A percentile compares a stretch with the other conserved stretches of the same genome.
Conservation (phyloP, 306 rosid species). For the Quillaja saponaria region DNA sequence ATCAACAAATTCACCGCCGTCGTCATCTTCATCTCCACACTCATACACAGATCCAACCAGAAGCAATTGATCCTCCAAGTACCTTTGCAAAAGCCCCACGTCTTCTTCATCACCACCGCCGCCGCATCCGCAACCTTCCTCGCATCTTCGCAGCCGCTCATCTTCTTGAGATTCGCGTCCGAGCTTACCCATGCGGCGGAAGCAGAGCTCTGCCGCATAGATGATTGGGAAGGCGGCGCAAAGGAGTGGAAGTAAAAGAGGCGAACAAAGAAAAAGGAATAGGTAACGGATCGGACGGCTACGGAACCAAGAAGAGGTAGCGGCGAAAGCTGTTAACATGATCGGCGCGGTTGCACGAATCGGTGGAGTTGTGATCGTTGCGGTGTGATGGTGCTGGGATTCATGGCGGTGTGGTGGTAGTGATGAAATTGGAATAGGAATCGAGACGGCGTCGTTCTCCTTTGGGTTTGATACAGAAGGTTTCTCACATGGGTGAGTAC, state of each 20-base stretch:
- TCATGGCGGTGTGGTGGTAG: constrained; percentile 23
- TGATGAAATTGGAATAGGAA: not conserved
- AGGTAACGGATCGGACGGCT: constrained; percentile 38
- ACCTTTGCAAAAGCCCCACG: constrained; percentile 37
- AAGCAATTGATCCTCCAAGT: constrained; percentile 47
- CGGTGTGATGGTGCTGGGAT: too few species aligned
- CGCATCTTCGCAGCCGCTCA: constrained; percentile 38
- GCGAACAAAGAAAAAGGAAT: constrained; percentile 35
- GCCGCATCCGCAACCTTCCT: constrained; percentile 37
- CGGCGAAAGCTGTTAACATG: constrained; percentile 21
- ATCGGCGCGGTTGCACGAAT: constrained; percentile 2
- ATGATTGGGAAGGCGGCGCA: constrained; percentile 33
- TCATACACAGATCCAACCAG: constrained; percentile 48
- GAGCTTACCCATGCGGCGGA: constrained; percentile 34
- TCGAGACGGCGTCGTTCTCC: constrained; percentile 36
- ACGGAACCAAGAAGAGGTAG: constrained; percentile 37
- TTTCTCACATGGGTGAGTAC: constrained; percentile 22
- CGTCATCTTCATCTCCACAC: constrained; percentile 33
- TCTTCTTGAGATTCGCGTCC: not conserved
- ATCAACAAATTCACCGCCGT: constrained; percentile 18
- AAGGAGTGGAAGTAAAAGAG: constrained; percentile 29
- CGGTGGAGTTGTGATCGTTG: not conserved
- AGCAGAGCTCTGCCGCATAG: constrained; percentile 39
- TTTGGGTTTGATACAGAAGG: not conserved
- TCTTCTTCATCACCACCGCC: constrained; percentile 15